Percentiles rank a stretch among this genome's conserved stretches.
phyloP scores from a whole-genome alignment of 768 basidiomycete genomes.

The Cystobasidium onofrii region DNA sequence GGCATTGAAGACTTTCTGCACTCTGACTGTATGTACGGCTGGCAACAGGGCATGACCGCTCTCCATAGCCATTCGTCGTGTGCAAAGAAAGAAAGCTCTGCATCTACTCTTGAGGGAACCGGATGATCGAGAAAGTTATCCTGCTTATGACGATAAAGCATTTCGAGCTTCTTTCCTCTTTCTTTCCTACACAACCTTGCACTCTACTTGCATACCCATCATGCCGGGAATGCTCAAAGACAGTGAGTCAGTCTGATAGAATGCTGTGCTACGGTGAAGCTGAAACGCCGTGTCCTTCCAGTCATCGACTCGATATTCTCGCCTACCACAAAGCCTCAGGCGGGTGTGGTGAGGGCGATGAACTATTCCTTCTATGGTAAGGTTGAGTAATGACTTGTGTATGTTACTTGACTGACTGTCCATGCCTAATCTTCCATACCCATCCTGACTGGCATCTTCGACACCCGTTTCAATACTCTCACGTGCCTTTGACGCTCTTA shows the following conservation, averaged over 20 bases:
- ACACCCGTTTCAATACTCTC: no score
- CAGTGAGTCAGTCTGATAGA: neutral
- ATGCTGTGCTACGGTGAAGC: no score
- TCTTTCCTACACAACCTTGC: neutral
- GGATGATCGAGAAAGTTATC: neutral
- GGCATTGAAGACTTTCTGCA: no score
- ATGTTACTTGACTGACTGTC: neutral
- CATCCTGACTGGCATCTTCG: no score
- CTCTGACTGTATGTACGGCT: no score
- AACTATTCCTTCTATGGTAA: conserved; percentile 28
- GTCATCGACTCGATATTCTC: conserved; percentile 30
- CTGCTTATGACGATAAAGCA: neutral
- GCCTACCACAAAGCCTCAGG: conserved; percentile 28
- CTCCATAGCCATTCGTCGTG: no score
- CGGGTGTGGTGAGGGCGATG: conserved; percentile 20
- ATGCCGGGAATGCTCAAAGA: conserved; percentile 7
- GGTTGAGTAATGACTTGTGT: neutral
- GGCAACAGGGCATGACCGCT: no score
- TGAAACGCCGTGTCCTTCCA: neutral
- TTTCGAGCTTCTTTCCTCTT: neutral
- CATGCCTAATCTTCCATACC: no score
- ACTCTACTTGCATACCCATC: neutral
- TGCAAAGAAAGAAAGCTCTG: no score
- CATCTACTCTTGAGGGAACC: no score
- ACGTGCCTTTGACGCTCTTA: neutral